Base-by-base conservation (phyloP, 129 eudicot species). In the Smallanthus sonchifolius region DNA sequence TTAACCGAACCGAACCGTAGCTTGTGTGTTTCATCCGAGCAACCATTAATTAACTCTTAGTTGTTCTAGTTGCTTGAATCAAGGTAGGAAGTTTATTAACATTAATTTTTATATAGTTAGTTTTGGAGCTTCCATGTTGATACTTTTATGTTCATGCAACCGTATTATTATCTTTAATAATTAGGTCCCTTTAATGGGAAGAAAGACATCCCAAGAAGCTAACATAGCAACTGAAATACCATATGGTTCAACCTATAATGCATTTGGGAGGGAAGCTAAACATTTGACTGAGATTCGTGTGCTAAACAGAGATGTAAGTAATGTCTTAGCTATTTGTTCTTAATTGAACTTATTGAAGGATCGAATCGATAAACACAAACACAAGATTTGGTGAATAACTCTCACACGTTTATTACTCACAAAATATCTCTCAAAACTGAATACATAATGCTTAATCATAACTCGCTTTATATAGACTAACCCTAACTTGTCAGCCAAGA, bases 241-340 rank as follows among this genome's bases (percentile, higher is more conserved):
- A 32, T 62, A 90, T 4, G 81, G 92, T 87, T 82, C 74, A 24
- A 24, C 96, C 52, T 84, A 96, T 17, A 97, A 95, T 74, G 89
- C 92, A 36, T 95, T 65, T 83, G 99, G 90, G 49, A 89, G 87
- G 78, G 99, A 95, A 85, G 96, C 97, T 60, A 91, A 88, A 77
- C 96, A 95, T 77, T 95, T 91, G 69, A 88, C 99, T 9, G 99
- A 95, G 84, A 85, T 83, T 35, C 97, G 92, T 78, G 93, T 88
- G 45, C 74, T 95, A 71, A 84, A 91, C 84, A 87, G 97, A 95
- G 99, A 91, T 76, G 97, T 95, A 70, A 82, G 94, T 76, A 40
- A 42, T 45, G 42, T 70, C 69, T 61, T 74, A 0, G 36, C 35
- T 40, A 45, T 62, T 28, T 60, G 39, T 13, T 60, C 66, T 30